Base-by-base conservation (phyloP, 2,329 filamentous ascomycete species). In the Fusarium albosuccineum region DNA sequence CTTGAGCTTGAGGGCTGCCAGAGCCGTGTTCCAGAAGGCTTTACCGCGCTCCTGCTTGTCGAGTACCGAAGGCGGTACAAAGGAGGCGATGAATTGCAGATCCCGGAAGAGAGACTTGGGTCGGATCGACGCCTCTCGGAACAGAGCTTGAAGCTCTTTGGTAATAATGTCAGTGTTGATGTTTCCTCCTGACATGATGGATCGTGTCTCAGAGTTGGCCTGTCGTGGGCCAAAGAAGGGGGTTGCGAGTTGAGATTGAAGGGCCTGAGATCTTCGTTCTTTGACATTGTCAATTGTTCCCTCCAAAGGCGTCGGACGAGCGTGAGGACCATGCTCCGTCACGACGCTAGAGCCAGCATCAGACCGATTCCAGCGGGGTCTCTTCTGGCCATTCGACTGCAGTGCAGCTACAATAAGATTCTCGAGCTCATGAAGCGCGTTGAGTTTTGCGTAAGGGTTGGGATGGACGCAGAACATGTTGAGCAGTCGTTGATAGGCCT, bases 381-480 rank as follows among this genome's bases (percentile, higher is more conserved):
- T 76, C 63, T 75, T 80, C 4, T 77, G 72, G 10, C 75, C 73
- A 40, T 64, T 79, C 3, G 77, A 75, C 27, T 76, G 63, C 33
- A 95, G 80, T 0, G 91, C 95, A 1, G 92, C 92, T 27, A 92
- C 83, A 58, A 97, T 92, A 45, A 99, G 85, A 41, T 91, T 88
- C 73, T 97, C 90, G 6, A 99, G 84, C 76, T 97, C 93, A 63
- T 91, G 89, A 5, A 98, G 82, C 0, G 92, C 91, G 67, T 91
- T 90, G 11, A 99, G 85, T 78, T 99, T 99, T 22, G 88, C 86
- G 70, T 92, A 92, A 0, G 96, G 96, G 74, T 96, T 97, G 0
- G 93, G 92, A 68, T 97, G 92, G 5, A 94, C 92, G 41, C 92
- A 93, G 70, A 99, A 97, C 81, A 93, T 94, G 66, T 89, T 89